phyloP scores from a whole-genome alignment of 306 rosid species.

The Quercus berberidifolia region DNA sequence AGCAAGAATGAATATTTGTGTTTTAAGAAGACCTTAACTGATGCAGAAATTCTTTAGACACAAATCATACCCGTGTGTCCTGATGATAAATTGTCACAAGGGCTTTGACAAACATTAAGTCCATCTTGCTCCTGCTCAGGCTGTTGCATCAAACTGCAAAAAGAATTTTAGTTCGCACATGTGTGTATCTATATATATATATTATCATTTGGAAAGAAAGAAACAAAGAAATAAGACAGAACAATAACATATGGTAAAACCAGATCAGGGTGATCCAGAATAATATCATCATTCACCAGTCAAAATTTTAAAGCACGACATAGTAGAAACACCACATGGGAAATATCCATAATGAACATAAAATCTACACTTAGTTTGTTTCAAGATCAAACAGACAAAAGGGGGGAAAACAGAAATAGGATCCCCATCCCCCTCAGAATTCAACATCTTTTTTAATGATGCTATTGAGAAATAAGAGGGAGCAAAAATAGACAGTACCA shows the following conservation, averaged over 20 bases:
- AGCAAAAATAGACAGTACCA: conserved; percentile 26
- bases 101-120: conserved; percentile 41
- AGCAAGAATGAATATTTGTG: conserved; percentile 14
- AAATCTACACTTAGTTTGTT: not conserved
- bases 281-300: conserved; percentile 8
- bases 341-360: conserved; percentile 1
- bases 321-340: conserved; percentile 5
- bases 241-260: conserved; percentile 13
- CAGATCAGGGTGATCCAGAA: conserved; percentile 23
- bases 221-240: conserved; percentile 5
- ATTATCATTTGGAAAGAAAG: conserved; percentile 3
- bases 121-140: conserved; percentile 57
- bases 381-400: conserved; percentile 7
- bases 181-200: not conserved
- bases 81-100: conserved; percentile 38
- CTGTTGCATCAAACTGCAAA: conserved; percentile 59
- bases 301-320: not conserved
- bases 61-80: conserved; percentile 42
- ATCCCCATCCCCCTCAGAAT: not conserved
- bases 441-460: not conserved
- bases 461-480: not conserved
- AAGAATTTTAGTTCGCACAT: conserved; percentile 10
- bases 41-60: conserved; percentile 18
- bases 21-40: conserved; percentile 9
- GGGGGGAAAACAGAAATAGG: conserved; percentile 13